Evolutionary conservation across 495 filamentous ascomycete species (phyloP), one percentile per base, ranked within the genome.

Genomic region (Staphylotrichum tortipilum): DNA sequence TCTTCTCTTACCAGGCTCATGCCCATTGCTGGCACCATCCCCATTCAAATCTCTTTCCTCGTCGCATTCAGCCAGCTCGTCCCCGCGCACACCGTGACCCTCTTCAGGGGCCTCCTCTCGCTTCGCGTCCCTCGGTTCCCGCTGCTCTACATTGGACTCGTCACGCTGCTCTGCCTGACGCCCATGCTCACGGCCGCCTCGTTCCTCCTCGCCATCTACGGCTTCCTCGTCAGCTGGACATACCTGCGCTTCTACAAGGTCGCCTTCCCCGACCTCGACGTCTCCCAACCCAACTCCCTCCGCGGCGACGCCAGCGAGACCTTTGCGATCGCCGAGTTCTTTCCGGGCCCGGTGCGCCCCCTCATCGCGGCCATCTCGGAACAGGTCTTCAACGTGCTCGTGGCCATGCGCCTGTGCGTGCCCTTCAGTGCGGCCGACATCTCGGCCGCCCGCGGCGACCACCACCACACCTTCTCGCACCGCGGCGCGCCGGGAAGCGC

Each of bases 31-130:
- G 94, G 94, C 52, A 89, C 86, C 36, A 82, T 94, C 52, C 81
- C 89, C 12, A 76, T 95, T 43, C 90, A 96, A 68, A 88, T 86
- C 28, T 89, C 87, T 52, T 97, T 96, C 72, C 83, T 98, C 50
- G 89, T 98, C 59, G 88, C 92, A 47, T 96, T 97, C 71, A 96
- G 95, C 69, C 94, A 98, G 66, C 86, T 98, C 29, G 88, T 97
- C 18, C 92, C 92, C 23, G 89, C 95, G 62, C 92, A 98, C 68
- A 97, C 92, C n/a, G 91, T 98, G 33, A 86, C 89, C 0, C 78
- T 98, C 53, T 87, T 94, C 70, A 82, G 84, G 54, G 87, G 88
- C 47, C 68, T 95, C 40, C 62, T 98, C 43, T 94, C 90, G 46
- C 79, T 96, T 59, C 89, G 92, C 45, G 89, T 98, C 11, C 75